phyloP scores from a whole-genome alignment of 257 asterid genomes.

The Jacaranda copaia region DNA sequence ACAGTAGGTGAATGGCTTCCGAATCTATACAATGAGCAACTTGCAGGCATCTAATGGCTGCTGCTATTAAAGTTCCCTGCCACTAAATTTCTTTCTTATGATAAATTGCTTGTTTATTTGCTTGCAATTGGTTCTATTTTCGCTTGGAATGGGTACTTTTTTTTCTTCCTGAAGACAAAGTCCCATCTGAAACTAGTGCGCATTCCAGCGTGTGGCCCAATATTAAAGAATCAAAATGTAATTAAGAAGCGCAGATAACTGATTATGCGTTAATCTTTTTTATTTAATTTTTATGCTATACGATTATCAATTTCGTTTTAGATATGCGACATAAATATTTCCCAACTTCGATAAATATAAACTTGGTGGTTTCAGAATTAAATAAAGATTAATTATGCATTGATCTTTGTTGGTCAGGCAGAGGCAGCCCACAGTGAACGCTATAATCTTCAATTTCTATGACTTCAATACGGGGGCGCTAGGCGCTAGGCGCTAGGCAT shows the following conservation, averaged over 20 bases:
- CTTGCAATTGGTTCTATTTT: neutral
- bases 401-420: too few relatives aligned
- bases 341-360: neutral
- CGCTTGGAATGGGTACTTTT: neutral
- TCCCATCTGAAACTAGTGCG: too few relatives aligned
- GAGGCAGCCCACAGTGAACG: neutral
- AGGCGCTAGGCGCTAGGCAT: too few relatives aligned
- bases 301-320: neutral
- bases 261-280: neutral
- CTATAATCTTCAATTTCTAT: neutral
- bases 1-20: neutral
- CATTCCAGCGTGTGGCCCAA: conserved; percentile 11
- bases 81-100: neutral
- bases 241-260: too few relatives aligned
- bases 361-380: neutral
- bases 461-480: neutral
- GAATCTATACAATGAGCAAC: neutral
- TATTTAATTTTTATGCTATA: neutral
- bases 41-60: conserved; percentile 14
- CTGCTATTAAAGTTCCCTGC: neutral
- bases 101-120: too few relatives aligned
- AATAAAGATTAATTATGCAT: neutral
- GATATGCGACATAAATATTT: neutral
- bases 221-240: neutral
- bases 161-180: too few relatives aligned